These are phyloP conservation scores for Lachancea kluyveri DNA, from an alignment of 805 yeast genomes.

Conservation along the genomic window DNA sequence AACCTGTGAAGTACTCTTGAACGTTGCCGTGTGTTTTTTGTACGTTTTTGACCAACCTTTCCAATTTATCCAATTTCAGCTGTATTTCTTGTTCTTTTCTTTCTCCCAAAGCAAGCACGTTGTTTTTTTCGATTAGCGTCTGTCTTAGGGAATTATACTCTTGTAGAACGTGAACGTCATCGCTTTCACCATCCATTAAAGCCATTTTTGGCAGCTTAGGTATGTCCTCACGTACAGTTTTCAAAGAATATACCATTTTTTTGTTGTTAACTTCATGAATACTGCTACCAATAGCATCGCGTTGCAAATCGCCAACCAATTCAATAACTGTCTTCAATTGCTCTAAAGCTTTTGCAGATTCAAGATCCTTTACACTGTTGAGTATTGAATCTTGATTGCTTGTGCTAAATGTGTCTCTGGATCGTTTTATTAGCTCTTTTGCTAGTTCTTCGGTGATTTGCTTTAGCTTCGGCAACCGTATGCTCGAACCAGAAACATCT, in stretches of 20 bases:
- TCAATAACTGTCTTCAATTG: conserved; percentile 16
- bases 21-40: background rate
- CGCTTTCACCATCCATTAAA: conserved; percentile 9
- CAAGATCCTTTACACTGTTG: conserved; percentile 14
- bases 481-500: no score
- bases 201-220: conserved; percentile 21
- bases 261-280: conserved; percentile 7
- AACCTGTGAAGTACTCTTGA: conserved; percentile 1
- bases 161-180: conserved; percentile 9
- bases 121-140: conserved; percentile 15
- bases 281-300: conserved; percentile 19
- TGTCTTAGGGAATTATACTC: conserved; percentile 23
- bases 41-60: background rate
- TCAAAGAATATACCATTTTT: conserved; percentile 12
- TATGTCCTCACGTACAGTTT: conserved; percentile 18
- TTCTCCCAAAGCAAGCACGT: conserved; percentile 13
- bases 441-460: conserved; percentile 7
- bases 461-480: no score
- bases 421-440: conserved; percentile 4
- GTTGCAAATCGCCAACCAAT: conserved; percentile 23
- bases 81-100: conserved; percentile 3
- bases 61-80: background rate
- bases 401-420: conserved; percentile 3
- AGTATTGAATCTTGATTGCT: conserved; percentile 15
- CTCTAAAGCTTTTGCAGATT: conserved; percentile 11